Evolutionary conservation across 768 basidiomycete genomes (phyloP), one percentile per base, ranked within the genome.

Genomic region (Serendipita sp.): DNA sequence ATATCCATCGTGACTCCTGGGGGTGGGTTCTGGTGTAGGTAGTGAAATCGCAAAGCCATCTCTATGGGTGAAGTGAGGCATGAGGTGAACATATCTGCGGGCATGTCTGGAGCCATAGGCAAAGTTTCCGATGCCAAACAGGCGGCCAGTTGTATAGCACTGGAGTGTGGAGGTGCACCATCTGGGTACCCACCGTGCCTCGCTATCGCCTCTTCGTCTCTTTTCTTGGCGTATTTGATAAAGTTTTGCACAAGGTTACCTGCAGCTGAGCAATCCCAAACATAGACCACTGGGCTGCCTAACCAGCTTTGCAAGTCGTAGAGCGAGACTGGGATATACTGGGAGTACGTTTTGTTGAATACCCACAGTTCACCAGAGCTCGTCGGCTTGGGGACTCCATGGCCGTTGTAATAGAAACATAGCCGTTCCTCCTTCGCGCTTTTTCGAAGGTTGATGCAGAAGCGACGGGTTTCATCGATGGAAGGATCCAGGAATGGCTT

Each of bases 201-300:
- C 67, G 78, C 74, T 62, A 78, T 79, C 18, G 80, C 75, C 63
- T 91, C 87, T 34, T 83, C 79, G 68, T 91, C 87, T 16, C 87
- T 82, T 37, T 83, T 78, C 68, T 87, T 81, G 2, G 89, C 88
- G 67, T 87, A 86, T 52, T 75, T 77, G 71, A 88, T 89, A 74
- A 95, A 96, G 74, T 96, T 98, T 63, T 82, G 80, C 34, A 98
- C 76, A 46, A 98, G 83, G 74, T 97, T 84, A 0, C 96, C 96
- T 1, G 96, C 95, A n/a, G 91, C 90, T 1, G 92, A 94, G 72
- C 94, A 97, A 71, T 99, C 96, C 96, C 96, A 99, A 63, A 99
- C 91, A 72, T 94, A 98, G 33, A 98, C 91, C 34, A 89, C 91
- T 0, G 96, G 96, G 0, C 91, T 89, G 3, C 91, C 92, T 3